Percentiles rank a stretch among this genome's conserved stretches.
phyloP scores from a whole-genome alignment of 148 eudicot species.

The Fagopyrum tataricum region DNA sequence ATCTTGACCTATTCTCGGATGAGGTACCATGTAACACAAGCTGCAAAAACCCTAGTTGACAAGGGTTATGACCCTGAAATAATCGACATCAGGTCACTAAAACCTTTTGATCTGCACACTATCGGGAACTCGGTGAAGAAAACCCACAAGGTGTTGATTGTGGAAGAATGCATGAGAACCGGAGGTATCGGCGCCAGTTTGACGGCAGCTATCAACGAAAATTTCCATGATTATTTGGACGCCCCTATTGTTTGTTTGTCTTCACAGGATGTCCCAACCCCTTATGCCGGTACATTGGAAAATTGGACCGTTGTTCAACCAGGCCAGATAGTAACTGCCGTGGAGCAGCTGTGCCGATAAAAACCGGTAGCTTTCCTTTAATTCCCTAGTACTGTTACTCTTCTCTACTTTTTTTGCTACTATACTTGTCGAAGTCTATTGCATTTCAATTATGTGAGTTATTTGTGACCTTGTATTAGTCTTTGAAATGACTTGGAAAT shows the following conservation, averaged over 20 bases:
- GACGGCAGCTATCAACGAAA: conserved; percentile 82
- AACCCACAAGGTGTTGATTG: conserved; percentile 80
- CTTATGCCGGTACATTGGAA: conserved; percentile 80
- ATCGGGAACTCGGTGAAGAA: conserved; percentile 85
- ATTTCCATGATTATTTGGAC: conserved; percentile 79
- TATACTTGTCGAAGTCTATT: not conserved
- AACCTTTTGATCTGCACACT: conserved; percentile 75
- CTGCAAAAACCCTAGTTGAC: conserved; percentile 73
- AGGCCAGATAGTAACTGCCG: conserved; percentile 75
- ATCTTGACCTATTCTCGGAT: conserved; percentile 84
- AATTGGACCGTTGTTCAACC: conserved; percentile 81
- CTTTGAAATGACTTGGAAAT: not conserved
- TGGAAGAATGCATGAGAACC: conserved; percentile 90
- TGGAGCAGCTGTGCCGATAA: conserved; percentile 66
- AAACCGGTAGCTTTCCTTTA: not conserved
- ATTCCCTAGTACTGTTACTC: not conserved
- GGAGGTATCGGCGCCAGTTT: conserved; percentile 92
- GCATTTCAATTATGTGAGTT: not conserved
- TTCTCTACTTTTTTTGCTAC: not conserved
- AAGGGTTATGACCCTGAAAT: conserved; percentile 89
- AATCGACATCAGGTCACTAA: conserved; percentile 77
- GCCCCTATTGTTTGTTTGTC: conserved; percentile 77
- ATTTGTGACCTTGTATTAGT: not conserved
- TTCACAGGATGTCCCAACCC: conserved; percentile 92
- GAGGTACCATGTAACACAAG: conserved; percentile 93